Conservation (phyloP, 257 asterid species). For the Solanum arcanum region DNA sequence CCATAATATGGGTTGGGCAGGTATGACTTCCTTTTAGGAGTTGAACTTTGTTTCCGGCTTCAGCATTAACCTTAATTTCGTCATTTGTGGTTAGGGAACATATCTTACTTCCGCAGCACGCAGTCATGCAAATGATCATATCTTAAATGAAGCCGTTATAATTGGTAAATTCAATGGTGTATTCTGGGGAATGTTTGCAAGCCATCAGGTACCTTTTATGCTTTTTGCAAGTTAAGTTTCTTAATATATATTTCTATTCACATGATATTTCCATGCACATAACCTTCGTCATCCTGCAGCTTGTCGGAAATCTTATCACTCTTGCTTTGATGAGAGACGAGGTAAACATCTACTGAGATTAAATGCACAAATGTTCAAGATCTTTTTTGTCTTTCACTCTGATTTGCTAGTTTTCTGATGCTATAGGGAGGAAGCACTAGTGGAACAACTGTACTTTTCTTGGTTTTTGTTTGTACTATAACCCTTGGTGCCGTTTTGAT, state of each 20-base stretch:
- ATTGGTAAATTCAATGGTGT: constrained; percentile 80
- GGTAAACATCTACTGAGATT: constrained; percentile 28
- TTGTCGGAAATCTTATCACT: constrained; percentile 80
- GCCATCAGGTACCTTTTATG: constrained; percentile 59
- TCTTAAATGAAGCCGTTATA: constrained; percentile 58
- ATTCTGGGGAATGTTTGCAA: constrained; percentile 86
- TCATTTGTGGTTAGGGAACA: constrained; percentile 51
- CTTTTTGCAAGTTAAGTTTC: not conserved
- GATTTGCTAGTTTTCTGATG: not conserved
- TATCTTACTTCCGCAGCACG: constrained; percentile 78
- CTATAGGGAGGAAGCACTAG: constrained; percentile 79
- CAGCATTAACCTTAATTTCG: not conserved
- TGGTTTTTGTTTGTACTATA: constrained; percentile 69
- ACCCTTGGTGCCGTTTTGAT: constrained; percentile 69
- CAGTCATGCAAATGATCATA: constrained; percentile 51
- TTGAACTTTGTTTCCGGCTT: not conserved
- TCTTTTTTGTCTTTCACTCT: not conserved
- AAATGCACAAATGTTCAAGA: not conserved
- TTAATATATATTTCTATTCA: not conserved
- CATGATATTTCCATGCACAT: not conserved
- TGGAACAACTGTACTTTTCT: constrained; percentile 66
- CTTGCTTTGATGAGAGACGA: constrained; percentile 64
- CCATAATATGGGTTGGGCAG: constrained; percentile 98
- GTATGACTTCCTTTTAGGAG: constrained; percentile 13
- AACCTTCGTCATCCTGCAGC: constrained; percentile 30